phyloP scores from a whole-genome alignment of 148 eudicot genomes.

The Fagopyrum tataricum region DNA sequence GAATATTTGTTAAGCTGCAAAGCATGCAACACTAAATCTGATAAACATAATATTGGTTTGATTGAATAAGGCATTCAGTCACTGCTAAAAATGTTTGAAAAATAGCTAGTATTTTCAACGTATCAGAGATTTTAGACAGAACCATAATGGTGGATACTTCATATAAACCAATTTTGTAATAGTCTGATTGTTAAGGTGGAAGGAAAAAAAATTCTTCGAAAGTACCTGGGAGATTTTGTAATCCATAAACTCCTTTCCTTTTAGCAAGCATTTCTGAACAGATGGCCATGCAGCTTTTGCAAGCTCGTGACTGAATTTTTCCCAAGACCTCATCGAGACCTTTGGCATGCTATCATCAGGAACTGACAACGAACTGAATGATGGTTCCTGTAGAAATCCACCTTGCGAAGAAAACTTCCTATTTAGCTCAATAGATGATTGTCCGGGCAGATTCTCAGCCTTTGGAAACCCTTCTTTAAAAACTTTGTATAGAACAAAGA shows the following conservation, averaged over 20 bases:
- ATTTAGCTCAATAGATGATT: constrained; percentile 32
- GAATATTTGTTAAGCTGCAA: background rate
- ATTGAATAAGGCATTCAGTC: background rate
- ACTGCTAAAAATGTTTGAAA: background rate
- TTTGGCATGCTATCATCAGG: constrained; percentile 21
- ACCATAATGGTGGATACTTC: background rate
- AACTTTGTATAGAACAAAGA: constrained; percentile 81
- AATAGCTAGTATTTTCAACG: background rate
- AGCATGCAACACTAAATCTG: background rate
- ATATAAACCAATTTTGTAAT: background rate
- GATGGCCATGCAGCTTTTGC: constrained; percentile 71
- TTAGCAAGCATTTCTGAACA: constrained; percentile 58
- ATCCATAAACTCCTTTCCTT: constrained; percentile 70
- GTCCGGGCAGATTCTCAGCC: constrained; percentile 23
- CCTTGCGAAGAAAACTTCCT: constrained; percentile 66
- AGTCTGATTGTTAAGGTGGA: background rate
- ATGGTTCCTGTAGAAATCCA: constrained; percentile 69
- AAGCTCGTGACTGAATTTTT: constrained; percentile 55
- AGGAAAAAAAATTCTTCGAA: background rate
- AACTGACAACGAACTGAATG: constrained; percentile 30
- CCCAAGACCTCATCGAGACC: constrained; percentile 47
- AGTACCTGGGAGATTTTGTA: constrained; percentile 70
- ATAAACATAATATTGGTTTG: background rate
- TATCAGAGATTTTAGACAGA: background rate
- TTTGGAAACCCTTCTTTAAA: constrained; percentile 58